phyloP scores from a whole-genome alignment of 306 rosid species.

The Rosa chinensis region DNA sequence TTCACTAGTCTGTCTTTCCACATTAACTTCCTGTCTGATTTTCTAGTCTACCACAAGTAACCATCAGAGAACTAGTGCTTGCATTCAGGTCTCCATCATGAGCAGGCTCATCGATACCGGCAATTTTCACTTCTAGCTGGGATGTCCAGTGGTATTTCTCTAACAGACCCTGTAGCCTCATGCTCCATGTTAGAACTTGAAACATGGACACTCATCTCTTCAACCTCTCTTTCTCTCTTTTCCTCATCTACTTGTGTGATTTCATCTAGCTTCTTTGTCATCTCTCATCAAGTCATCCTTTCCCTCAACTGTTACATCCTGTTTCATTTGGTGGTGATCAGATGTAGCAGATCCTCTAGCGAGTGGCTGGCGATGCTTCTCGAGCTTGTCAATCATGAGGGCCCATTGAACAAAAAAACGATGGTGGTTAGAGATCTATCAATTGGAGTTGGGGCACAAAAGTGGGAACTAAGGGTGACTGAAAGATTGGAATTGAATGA shows the following conservation, averaged over 20 bases:
- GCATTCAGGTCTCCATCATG: constrained; percentile 7
- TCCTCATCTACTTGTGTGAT: constrained; percentile 7
- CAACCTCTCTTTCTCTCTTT: constrained; percentile 12
- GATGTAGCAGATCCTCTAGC: no score
- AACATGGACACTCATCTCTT: constrained; percentile 20
- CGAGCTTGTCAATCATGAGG: no score
- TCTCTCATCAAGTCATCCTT: constrained; percentile 13
- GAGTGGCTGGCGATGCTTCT: no score
- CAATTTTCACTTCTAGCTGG: constrained; percentile 19
- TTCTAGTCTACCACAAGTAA: constrained; percentile 23
- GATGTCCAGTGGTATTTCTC: constrained; percentile 19
- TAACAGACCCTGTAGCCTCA: constrained; percentile 2
- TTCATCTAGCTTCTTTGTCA: background rate
- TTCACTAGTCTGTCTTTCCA: constrained; percentile 26
- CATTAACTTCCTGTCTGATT: constrained; percentile 23
- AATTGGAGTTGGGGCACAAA: no score
- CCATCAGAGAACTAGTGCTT: background rate
- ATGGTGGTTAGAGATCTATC: no score
- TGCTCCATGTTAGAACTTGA: constrained; percentile 17
- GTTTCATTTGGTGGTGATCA: background rate
- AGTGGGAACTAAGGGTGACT: no score
- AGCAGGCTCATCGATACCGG: constrained; percentile 20
- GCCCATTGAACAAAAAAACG: no score
- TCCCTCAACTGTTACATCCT: constrained; percentile 19
- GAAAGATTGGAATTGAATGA: no score